Evolutionary conservation across 140 eudicot genomes (phyloP).

Genomic region (Ambrosia hybrid): DNA sequence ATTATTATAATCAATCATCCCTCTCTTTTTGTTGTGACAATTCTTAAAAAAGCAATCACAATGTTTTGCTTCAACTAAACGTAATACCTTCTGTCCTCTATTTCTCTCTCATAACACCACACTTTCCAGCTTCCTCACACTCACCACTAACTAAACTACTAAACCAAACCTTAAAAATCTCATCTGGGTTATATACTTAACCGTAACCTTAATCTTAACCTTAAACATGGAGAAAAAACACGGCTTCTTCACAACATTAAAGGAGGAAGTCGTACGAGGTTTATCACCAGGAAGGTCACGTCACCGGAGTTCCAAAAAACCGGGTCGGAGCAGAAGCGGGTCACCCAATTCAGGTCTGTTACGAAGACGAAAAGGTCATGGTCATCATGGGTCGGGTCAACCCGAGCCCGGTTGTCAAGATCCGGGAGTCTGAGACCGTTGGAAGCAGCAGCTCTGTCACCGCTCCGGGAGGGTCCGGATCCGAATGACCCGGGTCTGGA

Average conservation of each 20-base stretch:
- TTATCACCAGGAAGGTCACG: slow-evolving; percentile 70
- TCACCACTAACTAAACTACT: slow-evolving; percentile 6
- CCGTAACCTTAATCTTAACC: no score
- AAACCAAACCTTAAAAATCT: slow-evolving; percentile 21
- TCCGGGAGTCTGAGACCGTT: slow-evolving; percentile 72
- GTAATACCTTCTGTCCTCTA: slow-evolving; percentile 35
- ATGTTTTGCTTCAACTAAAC: slow-evolving; percentile 53
- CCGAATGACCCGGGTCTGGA: slow-evolving; percentile 43
- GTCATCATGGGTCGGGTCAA: slow-evolving; percentile 32
- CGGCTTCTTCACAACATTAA: slow-evolving; percentile 59
- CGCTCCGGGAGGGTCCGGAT: slow-evolving; percentile 88
- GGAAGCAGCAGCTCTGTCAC: slow-evolving; percentile 60
- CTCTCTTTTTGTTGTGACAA: background rate
- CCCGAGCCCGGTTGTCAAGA: slow-evolving; percentile 62
- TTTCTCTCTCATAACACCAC: slow-evolving; percentile 8
- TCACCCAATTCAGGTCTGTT: slow-evolving; percentile 57
- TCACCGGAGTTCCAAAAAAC: slow-evolving; percentile 42
- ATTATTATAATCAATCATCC: slow-evolving; percentile 29
- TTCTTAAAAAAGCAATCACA: slow-evolving; percentile 35
- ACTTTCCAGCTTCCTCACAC: background rate
- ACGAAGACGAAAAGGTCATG: slow-evolving; percentile 47
- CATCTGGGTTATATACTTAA: slow-evolving; percentile 15
- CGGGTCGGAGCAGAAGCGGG: slow-evolving; percentile 56
- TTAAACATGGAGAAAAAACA: slow-evolving; percentile 62
- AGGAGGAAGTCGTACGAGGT: slow-evolving; percentile 72